Evolutionary conservation across 108 stramenopile genomes (phyloP).

Genomic region (Cyclotella kingstonii): DNA sequence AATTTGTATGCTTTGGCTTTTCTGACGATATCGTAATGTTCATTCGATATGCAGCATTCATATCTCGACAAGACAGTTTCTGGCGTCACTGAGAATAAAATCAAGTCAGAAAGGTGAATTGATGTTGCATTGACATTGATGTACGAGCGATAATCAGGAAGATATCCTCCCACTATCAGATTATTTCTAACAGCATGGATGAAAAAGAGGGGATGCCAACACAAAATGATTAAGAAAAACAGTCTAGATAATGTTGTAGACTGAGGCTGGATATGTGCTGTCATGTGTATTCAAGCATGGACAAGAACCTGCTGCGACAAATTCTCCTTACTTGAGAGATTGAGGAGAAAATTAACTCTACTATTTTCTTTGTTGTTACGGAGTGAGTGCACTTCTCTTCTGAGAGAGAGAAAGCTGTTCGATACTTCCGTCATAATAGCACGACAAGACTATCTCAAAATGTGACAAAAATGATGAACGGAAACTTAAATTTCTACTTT

Average conservation of each 20-base stretch:
- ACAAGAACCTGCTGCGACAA: too few relatives aligned
- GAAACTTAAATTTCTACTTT: too few relatives aligned
- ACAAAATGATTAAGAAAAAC: neutral
- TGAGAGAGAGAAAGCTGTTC: too few relatives aligned
- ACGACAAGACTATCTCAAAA: too few relatives aligned
- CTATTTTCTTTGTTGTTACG: too few relatives aligned
- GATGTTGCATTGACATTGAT: slow-evolving; percentile 52
- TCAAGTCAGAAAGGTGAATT: slow-evolving; percentile 56
- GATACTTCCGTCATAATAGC: too few relatives aligned
- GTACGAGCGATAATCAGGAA: slow-evolving; percentile 70
- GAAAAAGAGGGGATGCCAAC: neutral
- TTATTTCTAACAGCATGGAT: neutral
- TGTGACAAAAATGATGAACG: too few relatives aligned
- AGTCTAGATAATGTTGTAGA: neutral
- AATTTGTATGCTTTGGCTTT: slow-evolving; percentile 47
- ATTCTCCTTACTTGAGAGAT: too few relatives aligned
- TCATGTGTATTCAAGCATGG: too few relatives aligned
- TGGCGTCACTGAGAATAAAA: slow-evolving; percentile 63
- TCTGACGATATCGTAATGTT: slow-evolving; percentile 52
- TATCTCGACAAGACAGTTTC: slow-evolving; percentile 4
- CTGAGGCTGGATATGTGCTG: too few relatives aligned
- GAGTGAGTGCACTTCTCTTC: too few relatives aligned
- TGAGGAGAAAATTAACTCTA: too few relatives aligned
- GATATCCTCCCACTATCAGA: slow-evolving; percentile 63
- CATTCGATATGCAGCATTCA: slow-evolving; percentile 51